Conservation (phyloP, 768 basidiomycete genomes). For the Phallus indusiatus region DNA sequence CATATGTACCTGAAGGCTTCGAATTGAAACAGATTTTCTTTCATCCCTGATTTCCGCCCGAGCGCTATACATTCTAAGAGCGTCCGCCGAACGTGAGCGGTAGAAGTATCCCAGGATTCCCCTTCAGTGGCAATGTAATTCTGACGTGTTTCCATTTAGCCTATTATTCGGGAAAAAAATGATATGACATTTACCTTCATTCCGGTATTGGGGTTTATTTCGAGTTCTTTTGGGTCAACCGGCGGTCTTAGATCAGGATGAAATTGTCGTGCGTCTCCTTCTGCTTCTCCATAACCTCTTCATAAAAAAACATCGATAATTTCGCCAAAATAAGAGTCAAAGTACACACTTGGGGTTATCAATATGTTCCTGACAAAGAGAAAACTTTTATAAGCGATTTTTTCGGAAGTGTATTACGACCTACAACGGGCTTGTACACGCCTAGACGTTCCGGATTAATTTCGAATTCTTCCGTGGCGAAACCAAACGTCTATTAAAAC, state of each 20-base stretch:
- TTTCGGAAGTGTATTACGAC: slow-evolving; percentile 15
- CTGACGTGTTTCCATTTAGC: slow-evolving; percentile 23
- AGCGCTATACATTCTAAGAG: slow-evolving; percentile 57
- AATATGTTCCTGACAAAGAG: slow-evolving; percentile 70
- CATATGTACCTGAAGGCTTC: slow-evolving; percentile 34
- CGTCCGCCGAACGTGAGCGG: slow-evolving; percentile 53
- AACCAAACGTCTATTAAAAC: slow-evolving; percentile 43
- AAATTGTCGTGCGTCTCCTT: slow-evolving; percentile 61
- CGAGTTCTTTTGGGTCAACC: slow-evolving; percentile 59
- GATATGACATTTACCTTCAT: slow-evolving; percentile 49
- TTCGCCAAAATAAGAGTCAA: neutral
- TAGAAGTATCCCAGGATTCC: slow-evolving; percentile 66
- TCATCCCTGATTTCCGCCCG: slow-evolving; percentile 48
- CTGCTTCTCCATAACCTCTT: slow-evolving; percentile 60
- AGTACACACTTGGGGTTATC: slow-evolving; percentile 59
- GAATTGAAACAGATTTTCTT: slow-evolving; percentile 46
- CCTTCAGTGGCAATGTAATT: slow-evolving; percentile 72
- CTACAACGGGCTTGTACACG: slow-evolving; percentile 62
- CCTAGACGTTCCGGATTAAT: slow-evolving; percentile 65
- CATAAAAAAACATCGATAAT: neutral
- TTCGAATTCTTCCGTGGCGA: slow-evolving; percentile 58
- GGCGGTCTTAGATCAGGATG: slow-evolving; percentile 70
- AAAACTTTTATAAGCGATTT: neutral
- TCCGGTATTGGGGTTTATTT: slow-evolving; percentile 65
- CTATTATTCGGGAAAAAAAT: neutral